Evolutionary conservation across 306 rosid genomes (phyloP).

Genomic region (Lagenaria siceraria): DNA sequence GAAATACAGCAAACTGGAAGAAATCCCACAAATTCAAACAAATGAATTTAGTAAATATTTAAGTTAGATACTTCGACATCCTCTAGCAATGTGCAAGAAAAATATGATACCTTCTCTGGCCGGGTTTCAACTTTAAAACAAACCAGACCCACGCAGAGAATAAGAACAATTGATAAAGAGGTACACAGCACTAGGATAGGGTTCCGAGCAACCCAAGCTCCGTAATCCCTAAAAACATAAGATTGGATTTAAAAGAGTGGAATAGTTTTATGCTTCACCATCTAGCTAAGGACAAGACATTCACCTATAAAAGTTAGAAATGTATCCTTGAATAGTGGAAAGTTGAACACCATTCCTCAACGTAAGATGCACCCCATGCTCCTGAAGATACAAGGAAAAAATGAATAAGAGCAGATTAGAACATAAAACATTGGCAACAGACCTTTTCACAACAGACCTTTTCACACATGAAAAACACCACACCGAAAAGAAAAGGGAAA

Average conservation of each 20-base stretch:
- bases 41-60: not conserved
- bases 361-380: conserved; percentile 19
- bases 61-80: not conserved
- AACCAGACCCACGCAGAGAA: conserved; percentile 69
- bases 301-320: conserved; percentile 75
- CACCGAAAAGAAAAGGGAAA: no score
- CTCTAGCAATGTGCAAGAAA: conserved; percentile 5
- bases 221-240: conserved; percentile 53
- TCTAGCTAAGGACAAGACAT: conserved; percentile 16
- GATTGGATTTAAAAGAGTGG: conserved; percentile 14
- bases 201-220: conserved; percentile 78
- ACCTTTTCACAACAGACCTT: not conserved
- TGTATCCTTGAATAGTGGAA: conserved; percentile 56
- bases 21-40: not conserved
- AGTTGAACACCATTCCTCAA: conserved; percentile 31
- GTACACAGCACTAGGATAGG: conserved; percentile 59
- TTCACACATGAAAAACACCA: not conserved
- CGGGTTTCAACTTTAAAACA: conserved; percentile 76
- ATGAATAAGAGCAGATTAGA: not conserved
- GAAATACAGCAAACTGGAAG: not conserved
- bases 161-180: conserved; percentile 61
- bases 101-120: conserved; percentile 69
- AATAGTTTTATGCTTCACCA: not conserved
- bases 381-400: conserved; percentile 24
- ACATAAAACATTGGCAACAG: not conserved